phyloP scores from a whole-genome alignment of 306 rosid genomes.

The Sicyos edulis region DNA sequence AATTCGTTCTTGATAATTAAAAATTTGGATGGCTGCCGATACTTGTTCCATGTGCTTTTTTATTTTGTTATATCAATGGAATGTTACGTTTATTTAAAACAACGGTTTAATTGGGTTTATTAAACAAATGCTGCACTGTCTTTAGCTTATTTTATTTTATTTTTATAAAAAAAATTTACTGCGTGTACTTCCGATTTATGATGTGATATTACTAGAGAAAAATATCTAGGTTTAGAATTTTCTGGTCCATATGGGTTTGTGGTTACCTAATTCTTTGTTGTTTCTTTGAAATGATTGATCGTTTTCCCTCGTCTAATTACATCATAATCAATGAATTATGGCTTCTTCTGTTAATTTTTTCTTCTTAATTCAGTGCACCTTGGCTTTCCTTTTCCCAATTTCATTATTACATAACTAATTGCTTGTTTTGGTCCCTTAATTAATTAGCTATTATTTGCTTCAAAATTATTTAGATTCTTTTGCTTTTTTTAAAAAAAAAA shows the following conservation, averaged over 20 bases:
- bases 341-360: neutral
- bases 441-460: neutral
- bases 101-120: neutral
- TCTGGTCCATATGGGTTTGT: constrained; percentile 31
- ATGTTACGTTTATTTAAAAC: neutral
- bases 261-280: constrained; percentile 7
- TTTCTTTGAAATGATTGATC: constrained; percentile 14
- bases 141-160: no score
- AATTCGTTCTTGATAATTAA: neutral
- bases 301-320: constrained; percentile 19
- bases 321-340: constrained; percentile 16
- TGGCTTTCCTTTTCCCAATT: neutral
- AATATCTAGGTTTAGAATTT: neutral
- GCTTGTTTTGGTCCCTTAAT: neutral
- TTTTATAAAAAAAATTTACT: no score
- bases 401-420: neutral
- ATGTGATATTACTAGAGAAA: constrained; percentile 4
- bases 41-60: constrained; percentile 14
- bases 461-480: no score
- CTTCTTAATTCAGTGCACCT: constrained; percentile 19
- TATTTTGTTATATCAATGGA: neutral
- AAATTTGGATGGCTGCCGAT: constrained; percentile 27
- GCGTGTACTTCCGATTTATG: constrained; percentile 1
- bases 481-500: no score
- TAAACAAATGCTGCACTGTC: no score